phyloP scores from a whole-genome alignment of 2,329 filamentous ascomycete genomes.

The Xylariaceae sp. region DNA sequence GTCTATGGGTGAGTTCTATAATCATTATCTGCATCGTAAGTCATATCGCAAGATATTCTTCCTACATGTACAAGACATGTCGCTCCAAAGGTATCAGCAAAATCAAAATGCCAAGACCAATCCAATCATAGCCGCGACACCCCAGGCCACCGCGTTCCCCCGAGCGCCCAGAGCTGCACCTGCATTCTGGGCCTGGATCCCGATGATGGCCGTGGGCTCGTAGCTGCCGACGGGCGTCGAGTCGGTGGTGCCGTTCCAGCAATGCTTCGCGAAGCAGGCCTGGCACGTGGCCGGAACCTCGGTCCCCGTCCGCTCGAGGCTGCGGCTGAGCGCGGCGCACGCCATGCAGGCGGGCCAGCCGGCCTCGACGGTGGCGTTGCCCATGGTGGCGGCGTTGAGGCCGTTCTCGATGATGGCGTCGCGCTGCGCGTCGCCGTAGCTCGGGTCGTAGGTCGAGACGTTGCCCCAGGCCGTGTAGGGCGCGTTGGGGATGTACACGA shows the following conservation, averaged over 20 bases:
- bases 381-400: constrained; percentile 77
- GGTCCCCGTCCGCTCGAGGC: constrained; percentile 66
- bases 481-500: constrained; percentile 85
- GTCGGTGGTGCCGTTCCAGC: constrained; percentile 78
- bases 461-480: constrained; percentile 77
- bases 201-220: constrained; percentile 31
- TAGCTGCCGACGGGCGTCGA: constrained; percentile 30
- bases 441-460: constrained; percentile 68
- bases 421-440: constrained; percentile 62
- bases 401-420: constrained; percentile 83
- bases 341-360: constrained; percentile 82
- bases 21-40: no score
- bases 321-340: constrained; percentile 79
- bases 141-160: not conserved
- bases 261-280: constrained; percentile 76
- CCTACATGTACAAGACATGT: no score
- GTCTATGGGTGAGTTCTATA: no score
- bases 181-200: constrained; percentile 7
- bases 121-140: no score
- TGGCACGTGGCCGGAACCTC: constrained; percentile 66
- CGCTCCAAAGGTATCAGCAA: no score
- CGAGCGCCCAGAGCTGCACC: not conserved
- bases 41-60: no score
- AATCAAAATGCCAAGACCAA: no score
- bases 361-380: constrained; percentile 68